Evolutionary conservation across 441 rosid species (phyloP), one percentile per base, ranked within the genome.

Genomic region (Mallotus repandus): DNA sequence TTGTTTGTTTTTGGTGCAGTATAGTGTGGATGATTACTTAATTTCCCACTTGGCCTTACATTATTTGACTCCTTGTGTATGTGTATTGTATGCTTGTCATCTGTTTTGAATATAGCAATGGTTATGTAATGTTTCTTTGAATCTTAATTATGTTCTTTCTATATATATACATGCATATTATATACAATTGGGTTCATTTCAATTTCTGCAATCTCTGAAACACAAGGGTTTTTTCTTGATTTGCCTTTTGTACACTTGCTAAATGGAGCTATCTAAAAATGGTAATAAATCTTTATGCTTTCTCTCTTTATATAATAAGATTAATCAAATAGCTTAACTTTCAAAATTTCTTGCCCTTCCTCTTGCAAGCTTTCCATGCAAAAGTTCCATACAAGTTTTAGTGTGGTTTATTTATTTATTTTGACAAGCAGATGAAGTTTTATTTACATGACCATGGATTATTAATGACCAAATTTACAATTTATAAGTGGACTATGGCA

Each of bases 251-350:
- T 57, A 59, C 77, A 16, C 14, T 66, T 45, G 72, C 38, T 48
- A 67, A 66, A 22, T 58, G 72, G 72, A 59, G 14, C n/a, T 5
- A 29, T 49, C 59, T 52, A 7, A 50, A 72, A 12, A 72, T 63
- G 21, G 75, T 52, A 72, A 70, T 7, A 70, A 43, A 46, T 70
- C 16, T 46, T 59, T 59, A 22, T 70, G 66, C 74, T 70, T 70
- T 69, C 55, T 43, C 15, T 11, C n/a, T n/a, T 50, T 65, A 50
- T 13, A 19, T 46, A 65, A 64, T 19, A 45, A 45, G 19, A 45
- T 7, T 65, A 45, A 29, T 50, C 54, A 50, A 50, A 50, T 50
- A 50, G 18, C 54, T 50, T 48, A 35, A 35, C 16, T 45, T 7
- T 48, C 53, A 21, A 64, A 19, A 32, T 62, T 62, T 62, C 45